Base-by-base conservation (phyloP, 1,284 basidiomycete genomes). In the Heterobasidion annosum region DNA sequence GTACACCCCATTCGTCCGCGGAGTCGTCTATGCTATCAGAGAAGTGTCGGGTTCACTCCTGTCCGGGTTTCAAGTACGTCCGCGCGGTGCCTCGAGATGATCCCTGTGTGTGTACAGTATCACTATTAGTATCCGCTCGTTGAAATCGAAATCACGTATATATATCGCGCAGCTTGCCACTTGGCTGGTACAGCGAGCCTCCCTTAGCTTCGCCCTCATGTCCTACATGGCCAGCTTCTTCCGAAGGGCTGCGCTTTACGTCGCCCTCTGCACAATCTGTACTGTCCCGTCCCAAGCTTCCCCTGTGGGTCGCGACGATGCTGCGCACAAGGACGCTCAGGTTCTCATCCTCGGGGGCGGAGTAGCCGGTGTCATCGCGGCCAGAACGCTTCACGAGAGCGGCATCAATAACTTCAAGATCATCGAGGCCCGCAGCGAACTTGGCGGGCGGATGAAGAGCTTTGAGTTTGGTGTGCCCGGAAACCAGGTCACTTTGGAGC, bases 301-400 rank as follows among this genome's bases (percentile, higher is more conserved):
- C 37, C 37, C 37, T 10, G 12, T 40, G 2, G 37, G 12, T 12
- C 37, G 37, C 37, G n/a, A 40, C 37, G 37, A 40, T 40, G 37
- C 37, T 12, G 37, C n/a, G 37, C 37, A 12, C 37, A 40, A n/a
- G 37, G n/a, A 40, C n/a, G 12, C 37, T 40, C 37, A 40, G 37
- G 73, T 79, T 16, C 72, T 81, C 54, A 77, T 81, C 52, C 71
- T 81, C 13, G 85, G 85, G 3, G 84, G 81, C 43, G 85, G 85
- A 3, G 77, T 88, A 45, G 67, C 85, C 1, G 85, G 86, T 8
- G 70, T 87, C 45, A 80, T 81, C 34, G 81, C 82, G 16, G 85
- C 85, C 1, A 79, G 79, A 15, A 78, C 82, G 0, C 71, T 88
- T 8, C 73, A 81, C 54, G 67, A 73, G 34, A 69, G 75, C 34